phyloP scores from a whole-genome alignment of 2,329 filamentous ascomycete genomes.

The Cadophora gregata region DNA sequence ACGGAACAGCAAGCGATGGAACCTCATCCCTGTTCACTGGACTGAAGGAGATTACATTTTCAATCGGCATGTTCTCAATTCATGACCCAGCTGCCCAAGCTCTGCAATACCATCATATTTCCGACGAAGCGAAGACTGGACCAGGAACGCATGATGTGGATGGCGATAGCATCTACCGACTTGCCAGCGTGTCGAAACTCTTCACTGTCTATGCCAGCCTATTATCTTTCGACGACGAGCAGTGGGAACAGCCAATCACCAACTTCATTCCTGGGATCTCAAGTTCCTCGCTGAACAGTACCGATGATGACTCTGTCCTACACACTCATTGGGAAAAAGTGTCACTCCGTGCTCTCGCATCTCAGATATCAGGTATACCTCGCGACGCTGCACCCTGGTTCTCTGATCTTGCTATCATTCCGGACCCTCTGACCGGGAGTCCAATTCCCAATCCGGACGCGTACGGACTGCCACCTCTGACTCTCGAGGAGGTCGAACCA shows the following conservation, averaged over 20 bases:
- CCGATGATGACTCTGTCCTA: background rate
- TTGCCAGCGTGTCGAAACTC: slow-evolving; percentile 83
- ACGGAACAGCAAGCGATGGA: background rate
- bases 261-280: slow-evolving; percentile 13
- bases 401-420: background rate
- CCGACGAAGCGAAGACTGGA: background rate
- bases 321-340: slow-evolving; percentile 19
- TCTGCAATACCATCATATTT: slow-evolving; percentile 7
- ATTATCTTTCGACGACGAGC: slow-evolving; percentile 1
- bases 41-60: slow-evolving; percentile 4
- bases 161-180: slow-evolving; percentile 70
- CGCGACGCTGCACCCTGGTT: slow-evolving; percentile 7
- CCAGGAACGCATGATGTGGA: slow-evolving; percentile 11
- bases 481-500: background rate
- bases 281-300: background rate
- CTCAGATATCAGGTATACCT: slow-evolving; percentile 16
- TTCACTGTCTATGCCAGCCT: slow-evolving; percentile 17
- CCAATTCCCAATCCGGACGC: background rate
- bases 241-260: slow-evolving; percentile 20
- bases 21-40: background rate
- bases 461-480: slow-evolving; percentile 18
- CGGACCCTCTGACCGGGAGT: too few species aligned
- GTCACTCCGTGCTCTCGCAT: slow-evolving; percentile 12
- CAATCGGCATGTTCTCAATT: slow-evolving; percentile 9
- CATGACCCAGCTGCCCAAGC: background rate